Conservation (phyloP, 257 asterid species). For the Penstemon eatonii region DNA sequence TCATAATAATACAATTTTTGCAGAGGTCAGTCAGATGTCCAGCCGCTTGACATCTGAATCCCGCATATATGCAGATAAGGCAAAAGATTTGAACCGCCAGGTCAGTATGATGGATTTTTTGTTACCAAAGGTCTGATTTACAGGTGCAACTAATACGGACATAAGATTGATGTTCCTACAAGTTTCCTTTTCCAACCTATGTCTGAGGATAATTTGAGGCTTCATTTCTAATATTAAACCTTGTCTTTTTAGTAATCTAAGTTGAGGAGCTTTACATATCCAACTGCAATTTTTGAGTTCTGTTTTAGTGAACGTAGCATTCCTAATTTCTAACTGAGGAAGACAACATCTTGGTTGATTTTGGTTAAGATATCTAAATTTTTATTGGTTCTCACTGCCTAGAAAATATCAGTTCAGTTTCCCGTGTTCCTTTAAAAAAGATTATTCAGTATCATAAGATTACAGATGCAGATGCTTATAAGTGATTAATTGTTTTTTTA, state of each 20-base stretch:
- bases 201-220: constrained; percentile 1
- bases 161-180: background rate
- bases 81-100: constrained; percentile 94
- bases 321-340: constrained; percentile 11
- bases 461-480: constrained; percentile 1
- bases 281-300: background rate
- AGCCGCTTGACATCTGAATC: constrained; percentile 91
- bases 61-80: constrained; percentile 84
- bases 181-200: background rate
- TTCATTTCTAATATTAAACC: background rate
- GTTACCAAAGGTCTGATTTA: constrained; percentile 1
- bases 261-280: background rate
- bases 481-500: constrained; percentile 17
- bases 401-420: background rate
- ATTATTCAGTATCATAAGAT: background rate
- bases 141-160: background rate
- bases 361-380: background rate
- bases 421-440: background rate
- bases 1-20: background rate
- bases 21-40: constrained; percentile 91
- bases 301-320: background rate
- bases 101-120: constrained; percentile 37
- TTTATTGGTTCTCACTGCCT: background rate
- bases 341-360: constrained; percentile 2
- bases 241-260: constrained; percentile 6